Base-by-base conservation (phyloP, 768 basidiomycete species). In the Agaricus sinodeliciosus region DNA sequence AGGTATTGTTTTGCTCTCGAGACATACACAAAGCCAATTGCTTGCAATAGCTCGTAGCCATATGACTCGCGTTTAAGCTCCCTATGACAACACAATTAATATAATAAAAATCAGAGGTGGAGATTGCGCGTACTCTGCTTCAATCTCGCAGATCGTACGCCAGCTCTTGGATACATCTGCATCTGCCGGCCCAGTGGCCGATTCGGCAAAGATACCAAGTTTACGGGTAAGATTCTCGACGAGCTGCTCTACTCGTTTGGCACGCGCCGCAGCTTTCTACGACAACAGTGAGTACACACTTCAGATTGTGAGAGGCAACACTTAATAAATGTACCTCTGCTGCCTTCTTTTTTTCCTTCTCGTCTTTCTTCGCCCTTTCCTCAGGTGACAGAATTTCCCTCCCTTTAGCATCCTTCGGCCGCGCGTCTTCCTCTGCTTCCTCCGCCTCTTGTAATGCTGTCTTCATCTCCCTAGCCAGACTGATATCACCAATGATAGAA, bases 391-490 rank as follows among this genome's bases (percentile, higher is more conserved):
- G 54, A 3, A 81, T 77, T 47, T 79, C 77, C 65, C 71, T 69
- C 3, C 75, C 76, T 57, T 78, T 79, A 26, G 71, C 68, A 56
- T 77, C 83, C 62, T 76, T 75, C 15, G 77, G 70, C 62, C 75
- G 81, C 60, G 75, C 54, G 15, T 69, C 70, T 31, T 64, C 68
- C 52, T 83, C 84, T 0, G 74, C 79, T 46, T 88, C 88, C 35
- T 87, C 87, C 0, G 83, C 90, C 63, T 94, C 91, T 62, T 94
- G 92, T 62, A 94, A 67, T 3, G 90, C 93, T 2, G 85, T 78
- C 72, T 95, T 95, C 93, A 95, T 94, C 61, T 95, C 93, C 60
- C 80, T 77, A 27, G 90, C 93, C 49, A 95, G 71, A 56, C 88
- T 89, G 59, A 94, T 93, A 41, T 85, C 77, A 7, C 93, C 93